These are phyloP conservation scores for Akanthomyces lecanii DNA, from an alignment of 2,329 filamentous ascomycete genomes.

Conservation along the genomic window DNA sequence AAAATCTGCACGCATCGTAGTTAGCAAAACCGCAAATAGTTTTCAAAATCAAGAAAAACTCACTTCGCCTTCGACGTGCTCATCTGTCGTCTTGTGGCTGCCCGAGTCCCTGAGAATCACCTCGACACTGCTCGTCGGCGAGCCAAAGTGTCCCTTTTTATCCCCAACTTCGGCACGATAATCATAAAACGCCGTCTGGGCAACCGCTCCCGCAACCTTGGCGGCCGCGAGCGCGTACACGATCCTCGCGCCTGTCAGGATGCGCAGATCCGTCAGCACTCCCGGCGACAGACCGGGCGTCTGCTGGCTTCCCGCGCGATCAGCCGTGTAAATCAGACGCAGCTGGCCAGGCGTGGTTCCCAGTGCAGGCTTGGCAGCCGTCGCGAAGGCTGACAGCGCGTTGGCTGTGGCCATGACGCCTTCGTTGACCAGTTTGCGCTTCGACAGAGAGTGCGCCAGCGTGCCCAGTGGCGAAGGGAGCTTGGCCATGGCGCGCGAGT, in stretches of 20 bases:
- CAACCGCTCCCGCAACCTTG: conserved; percentile 81
- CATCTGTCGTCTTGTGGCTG: conserved; percentile 59
- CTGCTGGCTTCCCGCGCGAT: conserved; percentile 63
- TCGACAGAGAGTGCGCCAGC: conserved; percentile 67
- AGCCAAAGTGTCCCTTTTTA: conserved; percentile 64
- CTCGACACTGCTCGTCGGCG: conserved; percentile 76
- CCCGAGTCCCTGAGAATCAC: conserved; percentile 64
- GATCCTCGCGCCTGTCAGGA: conserved; percentile 74
- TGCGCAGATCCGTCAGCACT: conserved; percentile 73
- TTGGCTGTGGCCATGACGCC: conserved; percentile 66
- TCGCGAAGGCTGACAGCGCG: conserved; percentile 45
- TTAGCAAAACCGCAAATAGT: background rate
- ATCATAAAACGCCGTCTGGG: conserved; percentile 83
- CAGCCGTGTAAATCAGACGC: conserved; percentile 75
- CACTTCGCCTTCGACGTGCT: conserved; percentile 60
- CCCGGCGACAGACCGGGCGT: conserved; percentile 62
- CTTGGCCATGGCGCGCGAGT: conserved; percentile 56
- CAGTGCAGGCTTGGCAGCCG: conserved; percentile 55
- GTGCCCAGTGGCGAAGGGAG: conserved; percentile 61
- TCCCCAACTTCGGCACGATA: conserved; percentile 57
- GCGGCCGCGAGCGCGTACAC: conserved; percentile 81
- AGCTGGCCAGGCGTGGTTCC: conserved; percentile 67
- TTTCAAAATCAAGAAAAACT: conserved; percentile 25
- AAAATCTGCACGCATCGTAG: conserved; percentile 50
- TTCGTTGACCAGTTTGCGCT: conserved; percentile 60